Evolutionary conservation across 495 filamentous ascomycete genomes (phyloP), one percentile per base, ranked within the genome.

Genomic region (Thermothielavioides terrestris): DNA sequence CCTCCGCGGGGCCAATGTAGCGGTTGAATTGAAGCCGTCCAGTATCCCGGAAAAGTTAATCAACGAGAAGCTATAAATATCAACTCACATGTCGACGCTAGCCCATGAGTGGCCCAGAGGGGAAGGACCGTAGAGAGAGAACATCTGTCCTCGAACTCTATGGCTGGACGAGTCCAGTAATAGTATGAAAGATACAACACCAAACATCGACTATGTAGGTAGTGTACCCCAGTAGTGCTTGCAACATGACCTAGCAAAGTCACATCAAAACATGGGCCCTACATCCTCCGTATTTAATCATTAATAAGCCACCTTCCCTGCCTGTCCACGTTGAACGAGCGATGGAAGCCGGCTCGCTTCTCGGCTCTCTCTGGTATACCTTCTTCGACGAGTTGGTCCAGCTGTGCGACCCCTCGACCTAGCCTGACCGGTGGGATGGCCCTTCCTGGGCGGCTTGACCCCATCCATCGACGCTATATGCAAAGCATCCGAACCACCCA

Each of bases 321-420:
- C 43, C 36, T 11, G 46, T 51, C 54, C 54, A 60, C 1, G 60
- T 60, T 9, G 60, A 60, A 17, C 37, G 50, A 9, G 53, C 56
- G 55, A 63, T 63, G 3, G 60, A 54, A 12, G 58, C 60, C 12
- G 58, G 44, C 31, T 63, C 60, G 37, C 42, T 51, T 22, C 60
- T 52, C 0, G 61, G 58, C 48, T 49, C 53, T 42, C 59, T 61
- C 42, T 58, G 58, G 34, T 60, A 63, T 4, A 52, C 47, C 27
- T 46, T 46, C 25, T 47, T 58, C 2, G 53, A 56, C 25, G 58
- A 62, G 4, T 43, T 32, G 6, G 17, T 17, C 1, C 55, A 56
- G 39, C 50, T 40, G 54, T 43, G 8, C 23, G 39, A 26, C 49
- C 46, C 51, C 41, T 40, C 18, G 32, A 41, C 15, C 41, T 42